Evolutionary conservation across 2,329 filamentous ascomycete genomes (phyloP).

Genomic region (Raffaelea albimanens): DNA sequence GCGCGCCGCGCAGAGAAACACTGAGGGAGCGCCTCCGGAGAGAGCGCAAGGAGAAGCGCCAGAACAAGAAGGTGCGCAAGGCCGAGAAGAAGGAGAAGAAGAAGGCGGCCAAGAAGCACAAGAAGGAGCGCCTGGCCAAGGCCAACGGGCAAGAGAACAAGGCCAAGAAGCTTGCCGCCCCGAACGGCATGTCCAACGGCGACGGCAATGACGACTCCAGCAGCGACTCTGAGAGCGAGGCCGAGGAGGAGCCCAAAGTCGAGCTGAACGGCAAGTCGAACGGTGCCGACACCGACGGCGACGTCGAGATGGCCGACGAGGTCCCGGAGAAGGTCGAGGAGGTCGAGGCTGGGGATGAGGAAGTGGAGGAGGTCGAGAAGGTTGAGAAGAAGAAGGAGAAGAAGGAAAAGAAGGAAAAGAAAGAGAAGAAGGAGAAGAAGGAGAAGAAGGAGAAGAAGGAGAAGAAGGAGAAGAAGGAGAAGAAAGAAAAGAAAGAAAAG

Average conservation of each 20-base stretch:
- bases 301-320: no score
- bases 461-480: conserved; percentile 6
- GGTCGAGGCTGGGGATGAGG: neutral
- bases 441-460: conserved; percentile 2
- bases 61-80: neutral
- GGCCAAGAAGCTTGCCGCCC: conserved; percentile 20
- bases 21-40: conserved; percentile 4
- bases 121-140: neutral
- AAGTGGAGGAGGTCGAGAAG: neutral
- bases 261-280: no score
- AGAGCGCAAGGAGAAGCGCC: conserved; percentile 3
- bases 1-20: conserved; percentile 4
- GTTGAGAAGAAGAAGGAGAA: neutral
- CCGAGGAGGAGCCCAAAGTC: neutral
- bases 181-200: no score
- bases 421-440: conserved; percentile 1
- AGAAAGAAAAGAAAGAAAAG: conserved; percentile 5
- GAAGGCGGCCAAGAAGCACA: neutral
- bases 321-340: no score
- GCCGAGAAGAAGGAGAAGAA: conserved; percentile 1
- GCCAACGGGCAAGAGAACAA: conserved; percentile 21
- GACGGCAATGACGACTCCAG: no score
- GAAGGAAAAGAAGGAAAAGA: conserved; percentile 1
- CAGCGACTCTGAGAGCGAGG: no score
- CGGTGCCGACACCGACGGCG: no score